Evolutionary conservation across 2,329 filamentous ascomycete genomes (phyloP).

Genomic region (Clonostachys sp.): DNA sequence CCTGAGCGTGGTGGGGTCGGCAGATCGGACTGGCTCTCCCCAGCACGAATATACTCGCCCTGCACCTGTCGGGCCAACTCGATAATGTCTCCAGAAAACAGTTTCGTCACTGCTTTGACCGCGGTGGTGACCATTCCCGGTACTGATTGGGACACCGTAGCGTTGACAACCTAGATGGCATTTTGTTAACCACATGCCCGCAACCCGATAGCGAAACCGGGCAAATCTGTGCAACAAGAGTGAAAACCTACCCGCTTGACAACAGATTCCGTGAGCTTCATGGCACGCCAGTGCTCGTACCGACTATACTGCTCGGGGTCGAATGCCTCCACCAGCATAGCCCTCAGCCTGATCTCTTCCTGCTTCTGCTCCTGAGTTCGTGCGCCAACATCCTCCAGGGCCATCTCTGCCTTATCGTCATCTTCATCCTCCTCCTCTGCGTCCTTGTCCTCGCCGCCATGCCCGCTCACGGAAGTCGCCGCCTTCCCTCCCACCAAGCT

Average conservation of each 20-base stretch:
- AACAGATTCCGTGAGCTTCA: conserved; percentile 63
- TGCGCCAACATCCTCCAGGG: conserved; percentile 53
- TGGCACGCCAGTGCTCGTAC: conserved; percentile 67
- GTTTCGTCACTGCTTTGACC: conserved; percentile 72
- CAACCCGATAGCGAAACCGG: background rate
- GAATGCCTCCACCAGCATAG: conserved; percentile 61
- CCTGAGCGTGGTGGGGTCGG: conserved; percentile 30
- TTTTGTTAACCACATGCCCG: too few relatives aligned
- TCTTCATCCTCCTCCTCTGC: conserved; percentile 48
- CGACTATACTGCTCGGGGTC: conserved; percentile 62
- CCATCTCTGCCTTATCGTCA: conserved; percentile 53
- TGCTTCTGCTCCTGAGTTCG: conserved; percentile 65
- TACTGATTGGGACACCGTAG: conserved; percentile 75
- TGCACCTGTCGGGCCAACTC: conserved; percentile 68
- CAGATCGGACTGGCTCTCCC: conserved; percentile 52
- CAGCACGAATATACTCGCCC: conserved; percentile 61
- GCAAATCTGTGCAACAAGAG: background rate
- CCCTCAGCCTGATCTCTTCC: conserved; percentile 51
- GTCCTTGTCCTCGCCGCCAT: conserved; percentile 42
- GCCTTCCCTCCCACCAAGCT: conserved; percentile 34
- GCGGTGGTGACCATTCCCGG: conserved; percentile 68
- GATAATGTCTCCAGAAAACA: conserved; percentile 73
- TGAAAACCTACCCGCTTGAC: conserved; percentile 55
- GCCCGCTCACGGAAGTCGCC: conserved; percentile 37
- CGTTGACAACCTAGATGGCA: conserved; percentile 61